These are phyloP conservation scores for Fusarium solani-melongenae DNA, from an alignment of 2,329 filamentous ascomycete genomes.

Conservation along the genomic window DNA sequence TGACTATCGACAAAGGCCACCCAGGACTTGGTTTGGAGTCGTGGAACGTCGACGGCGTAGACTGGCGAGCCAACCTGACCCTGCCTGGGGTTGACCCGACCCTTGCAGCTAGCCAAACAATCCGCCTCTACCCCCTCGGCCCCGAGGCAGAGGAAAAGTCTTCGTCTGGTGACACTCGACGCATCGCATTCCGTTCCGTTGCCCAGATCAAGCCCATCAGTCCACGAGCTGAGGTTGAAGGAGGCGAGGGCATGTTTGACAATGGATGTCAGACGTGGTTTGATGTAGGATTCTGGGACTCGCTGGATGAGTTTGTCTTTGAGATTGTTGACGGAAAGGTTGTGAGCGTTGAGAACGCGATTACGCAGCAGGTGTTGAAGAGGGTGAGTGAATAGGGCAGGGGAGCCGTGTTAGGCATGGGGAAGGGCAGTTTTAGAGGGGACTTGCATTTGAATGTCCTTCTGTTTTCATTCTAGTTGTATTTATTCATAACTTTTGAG, in stretches of 20 bases:
- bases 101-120: neutral
- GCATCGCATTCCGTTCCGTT: neutral
- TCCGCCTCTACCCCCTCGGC: constrained; percentile 1
- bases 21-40: constrained; percentile 13
- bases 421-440: neutral
- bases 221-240: neutral
- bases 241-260: neutral
- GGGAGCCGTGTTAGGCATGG: neutral
- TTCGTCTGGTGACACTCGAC: too few relatives aligned
- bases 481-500: neutral
- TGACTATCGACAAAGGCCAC: constrained; percentile 12
- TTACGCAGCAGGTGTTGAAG: neutral
- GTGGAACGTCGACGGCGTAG: neutral
- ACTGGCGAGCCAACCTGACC: constrained; percentile 1
- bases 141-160: neutral
- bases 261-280: neutral
- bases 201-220: neutral
- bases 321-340: neutral
- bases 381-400: neutral
- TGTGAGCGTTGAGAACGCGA: neutral
- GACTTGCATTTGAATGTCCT: neutral
- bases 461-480: neutral
- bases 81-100: neutral
- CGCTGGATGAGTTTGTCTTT: neutral
- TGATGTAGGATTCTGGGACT: neutral